Evolutionary conservation across 2,329 filamentous ascomycete genomes (phyloP).

Genomic region (Cordyceps fumosorosea): DNA sequence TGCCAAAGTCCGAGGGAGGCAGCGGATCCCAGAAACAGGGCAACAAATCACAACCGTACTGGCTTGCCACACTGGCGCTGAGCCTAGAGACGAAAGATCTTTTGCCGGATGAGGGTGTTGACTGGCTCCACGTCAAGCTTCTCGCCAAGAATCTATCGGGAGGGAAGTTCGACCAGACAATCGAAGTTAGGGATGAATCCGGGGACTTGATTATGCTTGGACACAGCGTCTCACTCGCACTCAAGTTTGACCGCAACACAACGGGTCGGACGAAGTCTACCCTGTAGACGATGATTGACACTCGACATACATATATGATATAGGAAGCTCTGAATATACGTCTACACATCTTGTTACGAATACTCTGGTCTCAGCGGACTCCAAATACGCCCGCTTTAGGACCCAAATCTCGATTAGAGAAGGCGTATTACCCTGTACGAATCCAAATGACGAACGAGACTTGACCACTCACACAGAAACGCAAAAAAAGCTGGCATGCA

Average conservation of each 20-base stretch:
- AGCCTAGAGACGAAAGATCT: constrained; percentile 68
- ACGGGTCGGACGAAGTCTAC: neutral
- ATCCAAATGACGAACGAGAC: too few relatives aligned
- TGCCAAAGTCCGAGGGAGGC: constrained; percentile 3
- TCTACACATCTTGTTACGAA: too few relatives aligned
- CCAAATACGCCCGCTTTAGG: too few relatives aligned
- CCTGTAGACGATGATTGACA: neutral
- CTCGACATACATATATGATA: neutral
- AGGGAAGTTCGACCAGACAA: constrained; percentile 65
- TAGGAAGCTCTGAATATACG: neutral
- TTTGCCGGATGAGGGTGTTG: constrained; percentile 57
- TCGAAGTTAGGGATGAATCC: constrained; percentile 50
- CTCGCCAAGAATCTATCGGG: constrained; percentile 60
- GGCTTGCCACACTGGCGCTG: constrained; percentile 66
- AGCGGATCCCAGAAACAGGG: constrained; percentile 1
- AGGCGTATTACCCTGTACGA: too few relatives aligned
- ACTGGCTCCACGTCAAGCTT: constrained; percentile 63
- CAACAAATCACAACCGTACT: constrained; percentile 33
- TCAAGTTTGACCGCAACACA: constrained; percentile 14
- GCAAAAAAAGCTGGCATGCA: too few relatives aligned
- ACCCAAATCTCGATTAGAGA: too few relatives aligned
- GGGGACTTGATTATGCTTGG: constrained; percentile 18
- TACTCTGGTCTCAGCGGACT: too few relatives aligned
- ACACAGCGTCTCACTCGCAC: constrained; percentile 6
- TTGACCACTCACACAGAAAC: too few relatives aligned